A percentile compares a stretch with the other conserved stretches of the same genome.
Evolutionary conservation across 768 basidiomycete species (phyloP).

Genomic region (Mrakia hoshinonis): DNA sequence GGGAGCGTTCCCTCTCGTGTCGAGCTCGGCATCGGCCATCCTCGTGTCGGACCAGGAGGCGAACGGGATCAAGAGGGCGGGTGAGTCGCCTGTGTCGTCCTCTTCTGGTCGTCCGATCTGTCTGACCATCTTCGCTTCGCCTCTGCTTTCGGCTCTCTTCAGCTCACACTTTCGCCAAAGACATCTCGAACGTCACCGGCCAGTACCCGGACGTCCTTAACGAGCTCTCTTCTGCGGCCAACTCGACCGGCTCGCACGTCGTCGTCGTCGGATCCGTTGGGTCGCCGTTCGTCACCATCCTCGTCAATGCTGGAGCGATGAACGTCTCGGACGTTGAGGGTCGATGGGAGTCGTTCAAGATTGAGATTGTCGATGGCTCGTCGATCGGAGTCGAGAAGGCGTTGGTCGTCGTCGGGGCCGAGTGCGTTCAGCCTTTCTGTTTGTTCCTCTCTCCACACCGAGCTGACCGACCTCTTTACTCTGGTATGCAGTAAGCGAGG

Average conservation of each 20-base stretch:
- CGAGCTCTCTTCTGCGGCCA: conserved; percentile 46
- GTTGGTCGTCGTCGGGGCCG: conserved; percentile 60
- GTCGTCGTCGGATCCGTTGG: conserved; percentile 62
- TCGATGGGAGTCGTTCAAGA: conserved; percentile 59
- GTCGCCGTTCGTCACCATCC: conserved; percentile 50
- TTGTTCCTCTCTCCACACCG: not conserved
- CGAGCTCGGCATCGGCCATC: conserved; percentile 20
- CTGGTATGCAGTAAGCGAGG: conserved; percentile 45
- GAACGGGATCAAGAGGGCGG: conserved; percentile 55
- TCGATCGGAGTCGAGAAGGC: conserved; percentile 53
- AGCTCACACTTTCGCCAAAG: conserved; percentile 53
- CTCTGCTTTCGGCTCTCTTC: no score
- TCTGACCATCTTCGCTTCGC: no score
- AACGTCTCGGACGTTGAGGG: conserved; percentile 55
- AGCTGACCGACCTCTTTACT: not conserved
- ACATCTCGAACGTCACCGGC: conserved; percentile 56
- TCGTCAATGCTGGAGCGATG: conserved; percentile 50
- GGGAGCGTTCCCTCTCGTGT: conserved; percentile 29
- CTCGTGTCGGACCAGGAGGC: conserved; percentile 47
- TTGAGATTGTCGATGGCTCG: conserved; percentile 50
- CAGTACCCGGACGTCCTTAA: conserved; percentile 50
- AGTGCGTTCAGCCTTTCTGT: conserved; percentile 39
- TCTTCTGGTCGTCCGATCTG: no score
- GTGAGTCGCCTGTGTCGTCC: no score
- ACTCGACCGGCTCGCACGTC: conserved; percentile 44